Conservation (phyloP, 2,329 filamentous ascomycete species). For the Ceratocystis alfenasii region DNA sequence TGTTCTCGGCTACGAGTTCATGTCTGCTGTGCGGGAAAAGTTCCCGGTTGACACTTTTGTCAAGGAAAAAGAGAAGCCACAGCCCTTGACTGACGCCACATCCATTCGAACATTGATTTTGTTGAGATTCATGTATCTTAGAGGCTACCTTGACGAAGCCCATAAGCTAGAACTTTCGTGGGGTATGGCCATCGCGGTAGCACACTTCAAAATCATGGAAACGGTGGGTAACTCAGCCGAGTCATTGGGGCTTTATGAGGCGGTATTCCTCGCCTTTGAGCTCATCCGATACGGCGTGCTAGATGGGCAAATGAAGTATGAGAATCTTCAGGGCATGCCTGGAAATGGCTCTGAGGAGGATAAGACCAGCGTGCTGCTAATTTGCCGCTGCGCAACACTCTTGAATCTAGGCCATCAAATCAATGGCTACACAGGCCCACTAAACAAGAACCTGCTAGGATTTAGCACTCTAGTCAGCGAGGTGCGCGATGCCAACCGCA, state of each 20-base stretch:
- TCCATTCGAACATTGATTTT: conserved; percentile 60
- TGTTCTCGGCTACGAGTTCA: conserved; percentile 47
- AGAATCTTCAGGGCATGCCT: conserved; percentile 44
- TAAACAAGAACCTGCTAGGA: conserved; percentile 77
- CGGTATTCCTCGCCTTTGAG: conserved; percentile 73
- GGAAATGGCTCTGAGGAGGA: conserved; percentile 55
- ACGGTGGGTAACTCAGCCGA: conserved; percentile 36
- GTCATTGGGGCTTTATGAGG: conserved; percentile 53
- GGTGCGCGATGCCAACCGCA: conserved; percentile 66
- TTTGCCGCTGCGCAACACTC: conserved; percentile 76
- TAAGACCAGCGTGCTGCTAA: conserved; percentile 63
- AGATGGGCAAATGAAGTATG: conserved; percentile 51
- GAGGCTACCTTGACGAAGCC: conserved; percentile 67
- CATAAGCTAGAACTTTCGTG: conserved; percentile 66
- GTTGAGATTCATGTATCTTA: conserved; percentile 81
- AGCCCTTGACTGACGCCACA: conserved; percentile 53
- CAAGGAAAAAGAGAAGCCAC: conserved; percentile 44
- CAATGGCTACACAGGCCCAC: conserved; percentile 85
- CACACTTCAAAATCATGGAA: conserved; percentile 51
- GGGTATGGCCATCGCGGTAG: conserved; percentile 66
- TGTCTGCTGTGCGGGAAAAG: conserved; percentile 54
- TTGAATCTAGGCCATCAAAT: conserved; percentile 69
- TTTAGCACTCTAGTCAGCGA: conserved; percentile 75
- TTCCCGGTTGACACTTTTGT: conserved; percentile 59
- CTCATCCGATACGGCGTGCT: conserved; percentile 68